A percentile compares a stretch with the other conserved stretches of the same genome.
phyloP scores from a whole-genome alignment of 2,329 filamentous ascomycete genomes.

The Pseudocercospora fijiensis region DNA sequence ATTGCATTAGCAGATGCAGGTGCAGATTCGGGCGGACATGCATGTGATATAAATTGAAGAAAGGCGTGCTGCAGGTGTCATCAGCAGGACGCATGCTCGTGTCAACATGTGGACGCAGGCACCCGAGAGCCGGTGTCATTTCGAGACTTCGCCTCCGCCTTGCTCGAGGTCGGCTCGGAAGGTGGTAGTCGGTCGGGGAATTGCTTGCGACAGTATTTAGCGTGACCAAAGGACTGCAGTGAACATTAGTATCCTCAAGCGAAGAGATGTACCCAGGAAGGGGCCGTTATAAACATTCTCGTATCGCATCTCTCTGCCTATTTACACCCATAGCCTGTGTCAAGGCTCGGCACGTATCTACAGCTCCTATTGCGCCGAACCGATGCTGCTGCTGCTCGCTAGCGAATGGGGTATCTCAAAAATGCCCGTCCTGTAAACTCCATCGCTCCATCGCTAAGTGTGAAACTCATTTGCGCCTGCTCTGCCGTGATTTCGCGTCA shows the following conservation, averaged over 20 bases:
- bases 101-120: not conserved
- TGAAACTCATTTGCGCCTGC: not conserved
- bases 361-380: not conserved
- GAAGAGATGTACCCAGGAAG: not conserved
- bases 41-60: not conserved
- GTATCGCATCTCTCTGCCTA: not conserved
- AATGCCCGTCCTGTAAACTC: not conserved
- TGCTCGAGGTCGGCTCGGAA: not conserved
- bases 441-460: not conserved
- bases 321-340: not conserved
- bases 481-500: not conserved
- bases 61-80: not conserved
- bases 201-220: too few species aligned
- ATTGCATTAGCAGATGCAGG: not conserved
- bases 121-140: too few species aligned
- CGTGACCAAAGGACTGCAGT: too few species aligned
- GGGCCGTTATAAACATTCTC: not conserved
- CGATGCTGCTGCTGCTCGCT: not conserved
- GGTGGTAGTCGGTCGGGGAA: not conserved
- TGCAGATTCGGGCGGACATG: not conserved
- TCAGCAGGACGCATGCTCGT: not conserved
- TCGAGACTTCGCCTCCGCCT: not conserved
- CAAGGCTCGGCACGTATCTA: not conserved
- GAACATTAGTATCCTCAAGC: not conserved
- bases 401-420: conserved; percentile 3